Evolutionary conservation across 2,329 filamentous ascomycete species (phyloP).

Genomic region (Sclerotinia glacialis): DNA sequence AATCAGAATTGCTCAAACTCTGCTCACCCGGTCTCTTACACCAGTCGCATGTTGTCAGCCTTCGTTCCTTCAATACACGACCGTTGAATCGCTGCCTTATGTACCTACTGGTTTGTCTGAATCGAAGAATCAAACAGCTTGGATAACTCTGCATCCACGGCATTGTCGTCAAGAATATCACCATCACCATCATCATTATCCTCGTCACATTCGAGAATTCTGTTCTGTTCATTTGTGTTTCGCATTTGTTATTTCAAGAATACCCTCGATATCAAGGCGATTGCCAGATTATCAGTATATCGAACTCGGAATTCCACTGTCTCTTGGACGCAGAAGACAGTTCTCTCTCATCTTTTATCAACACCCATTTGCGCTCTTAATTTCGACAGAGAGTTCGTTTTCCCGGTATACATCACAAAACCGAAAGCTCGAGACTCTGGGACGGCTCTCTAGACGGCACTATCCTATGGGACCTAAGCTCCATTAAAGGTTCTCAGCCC

Average conservation of each 20-base stretch:
- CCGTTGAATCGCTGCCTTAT: slow-evolving; percentile 10
- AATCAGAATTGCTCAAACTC: slow-evolving; percentile 17
- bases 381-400: not conserved
- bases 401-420: not conserved
- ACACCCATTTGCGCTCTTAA: not conserved
- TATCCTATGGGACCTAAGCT: not conserved
- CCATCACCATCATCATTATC: not conserved
- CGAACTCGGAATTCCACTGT: not conserved
- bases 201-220: not conserved
- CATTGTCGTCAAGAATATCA: not conserved
- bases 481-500: not conserved
- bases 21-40: slow-evolving; percentile 14
- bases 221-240: not conserved
- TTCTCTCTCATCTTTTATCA: not conserved
- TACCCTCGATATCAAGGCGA: slow-evolving; percentile 5
- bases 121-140: slow-evolving; percentile 6
- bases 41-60: slow-evolving; percentile 19
- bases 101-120: slow-evolving; percentile 5
- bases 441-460: not conserved
- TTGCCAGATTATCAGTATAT: not conserved
- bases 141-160: slow-evolving; percentile 1
- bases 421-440: not conserved
- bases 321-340: not conserved
- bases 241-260: slow-evolving; percentile 13
- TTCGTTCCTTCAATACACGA: slow-evolving; percentile 14